phyloP scores from a whole-genome alignment of 139 green algal genomes.

The Ettlia oleoabundans region DNA sequence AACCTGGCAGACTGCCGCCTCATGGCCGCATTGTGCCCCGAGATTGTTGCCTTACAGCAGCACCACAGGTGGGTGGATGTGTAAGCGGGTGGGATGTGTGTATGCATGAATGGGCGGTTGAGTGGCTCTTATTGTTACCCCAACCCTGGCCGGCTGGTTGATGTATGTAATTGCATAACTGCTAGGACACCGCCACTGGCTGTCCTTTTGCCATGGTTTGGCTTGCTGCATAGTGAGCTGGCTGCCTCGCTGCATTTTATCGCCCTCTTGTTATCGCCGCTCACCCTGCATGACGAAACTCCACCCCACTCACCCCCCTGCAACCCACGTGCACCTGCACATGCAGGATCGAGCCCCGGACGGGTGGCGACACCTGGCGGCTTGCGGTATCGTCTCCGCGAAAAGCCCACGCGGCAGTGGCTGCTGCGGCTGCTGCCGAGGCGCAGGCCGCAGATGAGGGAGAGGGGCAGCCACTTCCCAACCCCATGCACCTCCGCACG shows the following conservation, averaged over 20 bases:
- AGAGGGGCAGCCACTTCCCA: slow-evolving; percentile 3
- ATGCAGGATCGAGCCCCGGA: slow-evolving; percentile 1
- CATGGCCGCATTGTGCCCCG: slow-evolving; percentile 53
- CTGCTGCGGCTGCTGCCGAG: slow-evolving; percentile 15
- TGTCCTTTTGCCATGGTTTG: too few species aligned
- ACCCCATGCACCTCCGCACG: slow-evolving; percentile 28
- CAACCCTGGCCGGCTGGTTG: too few species aligned
- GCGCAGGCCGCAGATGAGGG: not conserved
- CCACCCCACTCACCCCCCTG: not conserved
- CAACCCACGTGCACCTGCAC: not conserved
- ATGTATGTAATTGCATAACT: too few species aligned
- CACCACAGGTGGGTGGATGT: slow-evolving; percentile 35
- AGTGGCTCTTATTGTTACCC: too few species aligned
- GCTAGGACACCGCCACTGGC: too few species aligned
- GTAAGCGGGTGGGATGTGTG: too few species aligned
- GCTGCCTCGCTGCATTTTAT: not conserved
- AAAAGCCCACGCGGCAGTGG: slow-evolving; percentile 11
- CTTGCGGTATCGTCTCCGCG: not conserved
- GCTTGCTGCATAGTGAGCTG: too few species aligned
- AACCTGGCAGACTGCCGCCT: slow-evolving; percentile 45
- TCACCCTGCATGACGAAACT: not conserved
- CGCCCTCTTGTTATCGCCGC: not conserved
- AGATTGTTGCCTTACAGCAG: slow-evolving; percentile 46
- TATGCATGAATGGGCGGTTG: too few species aligned
- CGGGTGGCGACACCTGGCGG: slow-evolving; percentile 21